phyloP scores from a whole-genome alignment of 179 eudicot genomes.

The Heliamphora pulchella region DNA sequence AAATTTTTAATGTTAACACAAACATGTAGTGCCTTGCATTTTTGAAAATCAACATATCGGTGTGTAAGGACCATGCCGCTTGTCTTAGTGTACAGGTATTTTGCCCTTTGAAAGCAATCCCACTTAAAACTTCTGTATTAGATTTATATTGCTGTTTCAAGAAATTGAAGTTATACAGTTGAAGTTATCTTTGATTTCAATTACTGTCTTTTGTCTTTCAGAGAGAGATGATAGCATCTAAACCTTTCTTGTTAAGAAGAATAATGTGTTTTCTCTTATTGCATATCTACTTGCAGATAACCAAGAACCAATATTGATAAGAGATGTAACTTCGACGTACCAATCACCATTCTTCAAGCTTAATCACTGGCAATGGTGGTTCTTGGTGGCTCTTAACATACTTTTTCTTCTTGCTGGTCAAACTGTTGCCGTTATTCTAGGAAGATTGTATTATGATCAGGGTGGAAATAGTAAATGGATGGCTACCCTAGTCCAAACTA shows the following conservation, averaged over 20 bases:
- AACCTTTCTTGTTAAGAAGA: background rate
- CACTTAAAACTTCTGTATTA: background rate
- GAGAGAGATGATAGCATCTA: background rate
- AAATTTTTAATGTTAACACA: too few relatives aligned
- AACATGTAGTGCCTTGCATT: too few relatives aligned
- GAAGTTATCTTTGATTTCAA: background rate
- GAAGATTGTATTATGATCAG: conserved; percentile 70
- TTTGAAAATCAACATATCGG: too few relatives aligned
- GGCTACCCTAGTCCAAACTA: conserved; percentile 81
- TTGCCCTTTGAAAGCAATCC: background rate
- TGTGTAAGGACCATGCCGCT: too few relatives aligned
- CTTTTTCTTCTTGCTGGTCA: conserved; percentile 73
- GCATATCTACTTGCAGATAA: conserved; percentile 30
- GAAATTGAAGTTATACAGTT: background rate
- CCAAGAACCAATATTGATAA: conserved; percentile 32
- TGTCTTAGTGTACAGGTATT: background rate
- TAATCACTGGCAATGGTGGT: conserved; percentile 67
- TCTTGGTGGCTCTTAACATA: conserved; percentile 48
- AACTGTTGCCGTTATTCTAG: conserved; percentile 73
- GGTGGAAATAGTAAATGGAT: conserved; percentile 79
- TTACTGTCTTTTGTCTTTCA: background rate
- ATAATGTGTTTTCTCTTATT: background rate
- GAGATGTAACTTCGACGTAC: conserved; percentile 22
- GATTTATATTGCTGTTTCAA: background rate
- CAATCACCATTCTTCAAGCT: conserved; percentile 33